Evolutionary conservation across 768 basidiomycete genomes (phyloP).

Genomic region (Trametes elegans): DNA sequence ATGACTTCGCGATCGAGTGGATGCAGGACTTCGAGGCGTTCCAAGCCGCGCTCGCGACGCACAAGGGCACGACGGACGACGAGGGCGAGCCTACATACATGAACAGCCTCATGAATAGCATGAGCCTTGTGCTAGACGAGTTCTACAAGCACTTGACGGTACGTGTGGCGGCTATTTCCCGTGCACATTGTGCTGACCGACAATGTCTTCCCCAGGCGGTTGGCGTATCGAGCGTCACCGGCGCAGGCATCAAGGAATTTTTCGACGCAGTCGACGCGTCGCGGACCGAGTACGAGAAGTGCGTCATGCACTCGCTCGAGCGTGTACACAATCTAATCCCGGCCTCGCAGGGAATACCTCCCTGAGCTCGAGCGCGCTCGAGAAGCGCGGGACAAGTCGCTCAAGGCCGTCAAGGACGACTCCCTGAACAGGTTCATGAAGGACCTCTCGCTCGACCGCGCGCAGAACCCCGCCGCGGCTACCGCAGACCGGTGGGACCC

Average conservation of each 20-base stretch:
- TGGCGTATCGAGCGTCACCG: slow-evolving; percentile 94
- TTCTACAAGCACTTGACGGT: slow-evolving; percentile 97
- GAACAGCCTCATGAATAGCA: slow-evolving; percentile 98
- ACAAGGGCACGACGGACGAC: slow-evolving; percentile 62
- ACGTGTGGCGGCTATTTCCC: slow-evolving; percentile 17
- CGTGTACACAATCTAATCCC: no score
- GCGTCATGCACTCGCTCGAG: slow-evolving; percentile 25
- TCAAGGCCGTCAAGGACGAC: slow-evolving; percentile 68
- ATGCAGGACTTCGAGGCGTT: slow-evolving; percentile 98
- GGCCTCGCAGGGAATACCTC: slow-evolving; percentile 71
- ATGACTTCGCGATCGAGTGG: slow-evolving; percentile 94
- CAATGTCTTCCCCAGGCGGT: slow-evolving; percentile 61
- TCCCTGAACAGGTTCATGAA: slow-evolving; percentile 75
- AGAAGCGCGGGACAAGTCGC: slow-evolving; percentile 57
- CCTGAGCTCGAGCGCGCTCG: slow-evolving; percentile 82
- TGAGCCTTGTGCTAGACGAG: slow-evolving; percentile 97
- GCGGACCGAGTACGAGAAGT: slow-evolving; percentile 87
- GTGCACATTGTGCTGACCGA: neutral
- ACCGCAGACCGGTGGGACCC: slow-evolving; percentile 62
- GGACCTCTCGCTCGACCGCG: slow-evolving; percentile 75
- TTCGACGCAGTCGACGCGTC: slow-evolving; percentile 89
- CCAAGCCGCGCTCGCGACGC: slow-evolving; percentile 79
- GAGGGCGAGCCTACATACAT: slow-evolving; percentile 96
- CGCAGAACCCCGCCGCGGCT: slow-evolving; percentile 55
- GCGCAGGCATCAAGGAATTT: slow-evolving; percentile 90